phyloP scores from a whole-genome alignment of 345 rosid species.

The Hibiscus tridactylites region DNA sequence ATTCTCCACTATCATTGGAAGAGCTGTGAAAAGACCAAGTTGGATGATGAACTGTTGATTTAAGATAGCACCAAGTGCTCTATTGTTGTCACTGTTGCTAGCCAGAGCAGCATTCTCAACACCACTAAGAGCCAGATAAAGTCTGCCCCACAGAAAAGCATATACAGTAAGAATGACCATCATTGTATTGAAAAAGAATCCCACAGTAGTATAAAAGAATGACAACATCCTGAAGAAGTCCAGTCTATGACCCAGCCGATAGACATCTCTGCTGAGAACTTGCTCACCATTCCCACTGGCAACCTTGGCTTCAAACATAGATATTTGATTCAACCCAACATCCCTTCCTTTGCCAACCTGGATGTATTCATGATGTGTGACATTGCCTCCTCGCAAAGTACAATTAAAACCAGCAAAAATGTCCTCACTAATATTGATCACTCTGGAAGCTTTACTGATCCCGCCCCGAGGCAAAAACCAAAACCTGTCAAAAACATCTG shows the following conservation, averaged over 20 bases:
- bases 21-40: conserved; percentile 7
- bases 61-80: conserved; percentile 6
- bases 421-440: conserved; percentile 95
- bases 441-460: conserved; percentile 92
- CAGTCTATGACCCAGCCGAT: conserved; percentile 90
- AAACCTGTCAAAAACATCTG: conserved; percentile 94
- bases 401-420: conserved; percentile 99
- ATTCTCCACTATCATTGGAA: conserved; percentile 7
- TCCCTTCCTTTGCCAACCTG: conserved; percentile 99
- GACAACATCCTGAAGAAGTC: conserved; percentile 97
- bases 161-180: conserved; percentile 78
- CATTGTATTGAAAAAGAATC: conserved; percentile 94
- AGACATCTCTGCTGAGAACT: conserved; percentile 92
- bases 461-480: conserved; percentile 98
- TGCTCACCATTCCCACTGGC: conserved; percentile 99
- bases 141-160: conserved; percentile 94
- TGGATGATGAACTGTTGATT: conserved; percentile 4
- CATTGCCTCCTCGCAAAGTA: conserved; percentile 94
- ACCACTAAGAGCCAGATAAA: conserved; percentile 90
- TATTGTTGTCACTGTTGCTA: not conserved
- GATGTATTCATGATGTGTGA: conserved; percentile 94
- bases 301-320: conserved; percentile 99
- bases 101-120: conserved; percentile 15
- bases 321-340: conserved; percentile 91
- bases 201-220: conserved; percentile 89